phyloP scores from a whole-genome alignment of 2,329 filamentous ascomycete species.

The Exserohilum rostratum region DNA sequence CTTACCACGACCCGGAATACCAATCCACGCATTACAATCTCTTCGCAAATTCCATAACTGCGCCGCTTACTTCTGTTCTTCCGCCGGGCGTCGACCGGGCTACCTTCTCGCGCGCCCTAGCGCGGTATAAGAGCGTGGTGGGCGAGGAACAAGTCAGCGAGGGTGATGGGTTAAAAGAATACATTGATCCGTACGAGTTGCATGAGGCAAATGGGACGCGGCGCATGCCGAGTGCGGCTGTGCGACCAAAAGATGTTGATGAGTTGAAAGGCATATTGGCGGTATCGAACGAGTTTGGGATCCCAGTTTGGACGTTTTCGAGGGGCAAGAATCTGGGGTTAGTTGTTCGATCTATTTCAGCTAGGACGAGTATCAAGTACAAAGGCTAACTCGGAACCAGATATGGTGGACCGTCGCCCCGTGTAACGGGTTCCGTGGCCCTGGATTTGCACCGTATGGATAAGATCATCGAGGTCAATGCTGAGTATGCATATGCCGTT shows the following conservation, averaged over 20 bases:
- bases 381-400: slow-evolving; percentile 1
- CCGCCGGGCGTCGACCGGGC: slow-evolving; percentile 49
- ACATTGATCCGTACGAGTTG: slow-evolving; percentile 57
- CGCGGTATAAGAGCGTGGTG: slow-evolving; percentile 43
- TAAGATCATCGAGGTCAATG: slow-evolving; percentile 54
- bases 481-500: slow-evolving; percentile 53
- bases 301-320: slow-evolving; percentile 43
- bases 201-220: slow-evolving; percentile 49
- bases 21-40: slow-evolving; percentile 52
- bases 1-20: slow-evolving; percentile 51
- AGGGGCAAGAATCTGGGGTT: slow-evolving; percentile 47
- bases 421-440: slow-evolving; percentile 46
- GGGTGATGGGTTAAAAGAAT: slow-evolving; percentile 50
- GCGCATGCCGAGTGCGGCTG: slow-evolving; percentile 53
- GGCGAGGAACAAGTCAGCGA: slow-evolving; percentile 51
- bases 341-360: not conserved
- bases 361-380: not conserved
- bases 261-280: slow-evolving; percentile 31
- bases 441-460: slow-evolving; percentile 51
- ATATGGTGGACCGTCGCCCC: slow-evolving; percentile 40
- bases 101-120: slow-evolving; percentile 49
- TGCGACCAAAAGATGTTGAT: slow-evolving; percentile 43
- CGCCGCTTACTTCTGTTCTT: slow-evolving; percentile 47
- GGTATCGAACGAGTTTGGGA: slow-evolving; percentile 32
- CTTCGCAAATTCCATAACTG: slow-evolving; percentile 50